Base-by-base conservation (phyloP, 768 basidiomycete genomes). In the Pulveroboletus ravenelii region DNA sequence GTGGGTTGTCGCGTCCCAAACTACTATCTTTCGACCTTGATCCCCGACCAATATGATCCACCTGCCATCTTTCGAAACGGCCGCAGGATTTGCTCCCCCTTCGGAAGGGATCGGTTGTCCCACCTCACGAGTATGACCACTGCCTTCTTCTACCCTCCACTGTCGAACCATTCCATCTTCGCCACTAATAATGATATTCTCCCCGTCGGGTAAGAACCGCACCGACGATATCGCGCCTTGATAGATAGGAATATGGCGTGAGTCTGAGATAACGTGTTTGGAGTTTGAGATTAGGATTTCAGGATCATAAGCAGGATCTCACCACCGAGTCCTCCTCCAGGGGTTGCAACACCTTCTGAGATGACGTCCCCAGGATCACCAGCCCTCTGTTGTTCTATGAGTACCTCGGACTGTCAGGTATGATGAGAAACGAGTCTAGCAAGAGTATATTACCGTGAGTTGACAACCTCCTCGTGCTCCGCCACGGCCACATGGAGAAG, bases 21-120 rank as follows among this genome's bases (percentile, higher is more conserved):
- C 31, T 1, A 40, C n/a, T 32, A 62, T 12, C 18, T 3, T 47
- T 37, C 39, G 42, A 12, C 54, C 50, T 10, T 17, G 27, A 18
- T 20, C n/a, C 14, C 46, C 48, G 3, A 30, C 30, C 10, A 54
- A 39, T 39, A 52, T 3, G 6, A 60, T 44, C 61, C 54, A 54
- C 36, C 17, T 60, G 8, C 58, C 61, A 31, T 63, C 58, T 20
- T 42, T 49, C 18, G 61, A 62, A 37, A 60, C 41, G 17, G 34
- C 41, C 12, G 35, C 34, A 10, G 32, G 6, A 5, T 13, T 25
- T 15, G 23, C 32, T 15, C 18, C 29, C 3, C 15, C 27, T 6
- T 20, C 43, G 6, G 31, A 49, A 31, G 29, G 39, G 35, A 45
- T 4, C 1, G 10, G 30, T 12, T 31, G 38, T 30, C 25, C 42